Percentiles rank a stretch among this genome's conserved stretches.
These are phyloP conservation scores for Exophiala dermatitidis DNA, from an alignment of 2,329 filamentous ascomycete species.

Conservation along the genomic window DNA sequence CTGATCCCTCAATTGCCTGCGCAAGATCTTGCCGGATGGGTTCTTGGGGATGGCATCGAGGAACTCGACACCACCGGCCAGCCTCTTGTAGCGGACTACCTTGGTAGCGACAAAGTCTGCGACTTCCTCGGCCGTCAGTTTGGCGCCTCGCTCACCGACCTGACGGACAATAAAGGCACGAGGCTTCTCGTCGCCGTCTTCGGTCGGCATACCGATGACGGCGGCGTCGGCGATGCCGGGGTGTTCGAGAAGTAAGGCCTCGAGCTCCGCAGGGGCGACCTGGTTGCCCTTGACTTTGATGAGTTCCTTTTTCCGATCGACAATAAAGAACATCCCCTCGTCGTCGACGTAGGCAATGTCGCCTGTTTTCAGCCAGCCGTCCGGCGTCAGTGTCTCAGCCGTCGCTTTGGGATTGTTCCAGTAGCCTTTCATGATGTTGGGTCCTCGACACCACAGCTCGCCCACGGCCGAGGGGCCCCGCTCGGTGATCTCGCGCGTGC, in stretches of 20 bases:
- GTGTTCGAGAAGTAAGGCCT: conserved; percentile 41
- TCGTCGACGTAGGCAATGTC: conserved; percentile 47
- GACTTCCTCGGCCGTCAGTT: conserved; percentile 38
- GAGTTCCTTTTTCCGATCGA: conserved; percentile 60
- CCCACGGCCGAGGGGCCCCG: conserved; percentile 21
- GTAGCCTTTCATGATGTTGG: conserved; percentile 54
- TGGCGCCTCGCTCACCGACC: conserved; percentile 2
- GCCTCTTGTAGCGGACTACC: conserved; percentile 43
- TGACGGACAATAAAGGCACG: conserved; percentile 40
- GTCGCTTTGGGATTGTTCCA: conserved; percentile 53
- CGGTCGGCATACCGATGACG: conserved; percentile 41
- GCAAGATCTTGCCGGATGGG: conserved; percentile 45
- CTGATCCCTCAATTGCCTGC: conserved; percentile 24
- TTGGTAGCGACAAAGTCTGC: conserved; percentile 25
- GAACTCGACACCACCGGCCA: conserved; percentile 44
- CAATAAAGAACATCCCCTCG: conserved; percentile 45
- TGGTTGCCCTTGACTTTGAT: conserved; percentile 52
- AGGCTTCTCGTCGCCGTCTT: conserved; percentile 30
- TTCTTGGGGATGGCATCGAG: conserved; percentile 45
- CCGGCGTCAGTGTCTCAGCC: conserved; percentile 42
- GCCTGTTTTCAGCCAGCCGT: conserved; percentile 62
- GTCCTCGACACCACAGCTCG: conserved; percentile 50
- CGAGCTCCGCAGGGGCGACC: conserved; percentile 44
- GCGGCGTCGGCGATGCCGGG: conserved; percentile 41
- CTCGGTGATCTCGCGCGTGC: conserved; percentile 12